phyloP scores from a whole-genome alignment of 768 basidiomycete genomes.

The Gelatoporia subvermispora region DNA sequence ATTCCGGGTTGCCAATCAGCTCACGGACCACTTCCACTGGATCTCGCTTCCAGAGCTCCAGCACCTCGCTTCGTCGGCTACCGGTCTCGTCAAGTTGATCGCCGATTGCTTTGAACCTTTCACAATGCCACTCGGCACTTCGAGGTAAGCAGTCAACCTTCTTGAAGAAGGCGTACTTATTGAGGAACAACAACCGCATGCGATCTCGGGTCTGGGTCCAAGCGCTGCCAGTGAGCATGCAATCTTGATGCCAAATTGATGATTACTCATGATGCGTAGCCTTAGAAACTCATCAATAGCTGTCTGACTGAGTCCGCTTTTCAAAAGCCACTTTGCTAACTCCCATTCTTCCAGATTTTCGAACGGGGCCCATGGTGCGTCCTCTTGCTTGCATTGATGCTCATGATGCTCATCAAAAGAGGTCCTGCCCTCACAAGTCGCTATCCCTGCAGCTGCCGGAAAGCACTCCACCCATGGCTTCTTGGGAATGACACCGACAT shows the following conservation, averaged over 20 bases:
- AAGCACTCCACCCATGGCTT: no score
- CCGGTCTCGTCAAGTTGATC: slow-evolving; percentile 12
- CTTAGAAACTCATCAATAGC: slow-evolving; percentile 28
- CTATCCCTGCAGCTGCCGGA: no score
- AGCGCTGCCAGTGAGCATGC: slow-evolving; percentile 19
- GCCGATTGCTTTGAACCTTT: slow-evolving; percentile 15
- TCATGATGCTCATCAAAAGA: slow-evolving; percentile 11
- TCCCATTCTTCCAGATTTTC: slow-evolving; percentile 27
- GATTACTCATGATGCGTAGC: slow-evolving; percentile 23
- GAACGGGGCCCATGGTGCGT: slow-evolving; percentile 21
- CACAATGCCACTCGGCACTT: slow-evolving; percentile 20
- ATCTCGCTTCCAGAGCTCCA: slow-evolving; percentile 22
- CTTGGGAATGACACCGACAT: no score
- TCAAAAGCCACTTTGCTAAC: slow-evolving; percentile 29
- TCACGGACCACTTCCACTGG: slow-evolving; percentile 21
- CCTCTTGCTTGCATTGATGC: background rate
- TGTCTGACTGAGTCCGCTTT: slow-evolving; percentile 20
- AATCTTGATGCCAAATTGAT: slow-evolving; percentile 23
- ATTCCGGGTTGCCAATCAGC: slow-evolving; percentile 24
- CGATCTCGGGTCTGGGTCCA: slow-evolving; percentile 14
- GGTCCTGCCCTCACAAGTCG: slow-evolving; percentile 2
- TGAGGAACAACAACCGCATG: background rate
- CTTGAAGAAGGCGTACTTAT: slow-evolving; percentile 14
- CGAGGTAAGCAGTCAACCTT: slow-evolving; percentile 17
- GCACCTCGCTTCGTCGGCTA: slow-evolving; percentile 5